Evolutionary conservation across 2,329 filamentous ascomycete species (phyloP).

Genomic region (Knufia petricola): DNA sequence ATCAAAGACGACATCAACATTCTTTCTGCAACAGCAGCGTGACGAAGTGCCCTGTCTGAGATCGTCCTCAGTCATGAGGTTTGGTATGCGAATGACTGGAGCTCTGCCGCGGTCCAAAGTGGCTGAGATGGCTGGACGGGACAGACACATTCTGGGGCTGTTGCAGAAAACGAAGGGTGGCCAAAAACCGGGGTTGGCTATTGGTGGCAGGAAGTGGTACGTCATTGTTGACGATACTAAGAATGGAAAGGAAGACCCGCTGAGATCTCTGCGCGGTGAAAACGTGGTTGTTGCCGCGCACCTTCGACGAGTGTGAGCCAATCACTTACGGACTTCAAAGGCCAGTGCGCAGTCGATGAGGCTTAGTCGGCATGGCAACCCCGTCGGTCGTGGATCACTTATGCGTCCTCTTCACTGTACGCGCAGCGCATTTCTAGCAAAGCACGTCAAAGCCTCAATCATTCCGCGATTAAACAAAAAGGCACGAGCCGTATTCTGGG

Average conservation of each 20-base stretch:
- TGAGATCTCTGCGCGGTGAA: neutral
- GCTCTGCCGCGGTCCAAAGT: neutral
- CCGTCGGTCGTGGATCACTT: too few relatives aligned
- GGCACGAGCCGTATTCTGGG: too few relatives aligned
- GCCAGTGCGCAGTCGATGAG: too few relatives aligned
- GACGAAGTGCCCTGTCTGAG: neutral
- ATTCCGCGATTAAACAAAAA: too few relatives aligned
- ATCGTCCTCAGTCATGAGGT: conserved; percentile 3
- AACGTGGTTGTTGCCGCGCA: too few relatives aligned
- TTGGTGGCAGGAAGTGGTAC: neutral
- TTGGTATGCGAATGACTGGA: neutral
- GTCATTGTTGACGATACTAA: neutral
- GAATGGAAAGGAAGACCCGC: neutral
- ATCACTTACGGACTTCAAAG: too few relatives aligned
- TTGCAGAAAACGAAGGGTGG: neutral
- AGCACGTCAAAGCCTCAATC: too few relatives aligned
- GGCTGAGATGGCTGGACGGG: neutral
- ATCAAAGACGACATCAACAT: neutral
- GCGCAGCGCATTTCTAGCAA: too few relatives aligned
- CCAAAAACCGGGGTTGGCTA: neutral
- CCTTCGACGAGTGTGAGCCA: too few relatives aligned
- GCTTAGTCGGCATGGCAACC: too few relatives aligned
- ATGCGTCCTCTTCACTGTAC: too few relatives aligned
- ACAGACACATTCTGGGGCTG: neutral
- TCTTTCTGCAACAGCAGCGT: neutral